Base-by-base conservation (phyloP, 768 basidiomycete genomes). In the Austroboletus festivus region DNA sequence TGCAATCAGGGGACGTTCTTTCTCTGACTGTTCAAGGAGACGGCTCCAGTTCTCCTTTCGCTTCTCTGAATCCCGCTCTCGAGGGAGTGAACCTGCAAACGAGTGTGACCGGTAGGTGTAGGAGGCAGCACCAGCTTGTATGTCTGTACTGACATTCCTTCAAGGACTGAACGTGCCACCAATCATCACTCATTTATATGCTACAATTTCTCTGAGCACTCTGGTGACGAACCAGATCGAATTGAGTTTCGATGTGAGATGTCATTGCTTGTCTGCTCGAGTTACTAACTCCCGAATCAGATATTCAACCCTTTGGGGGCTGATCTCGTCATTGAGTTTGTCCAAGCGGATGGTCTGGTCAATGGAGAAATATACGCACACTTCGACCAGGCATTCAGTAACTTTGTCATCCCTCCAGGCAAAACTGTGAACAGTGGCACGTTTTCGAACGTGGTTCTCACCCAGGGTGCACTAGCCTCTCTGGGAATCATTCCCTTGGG, bases 11-110 rank as follows among this genome's bases (percentile, higher is more conserved):
- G 21, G 60, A 75, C 37, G 46, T 55, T 8, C 60, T 88, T 28
- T 68, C 76, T 6, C 60, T 85, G 48, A 73, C 71, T 0, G 82
- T 86, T 57, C 66, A 78, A 52, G 86, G 86, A 20, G 85, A 86
- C 58, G 48, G 64, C 2, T 57, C 64, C 16, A 81, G 83, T 57
- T 78, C 82, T 3, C 85, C 86, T 2, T 86, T 83, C 60, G 71
- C 60, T 6, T 84, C 85, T 1, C 61, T 89, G 43, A 65, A 71
- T 44, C 72, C 73, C 1, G 85, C 78, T 0, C 68, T 88, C 6
- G 69, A 78, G 12, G 76, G 78, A 24, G 66, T 86, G 19, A 69
- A 70, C 12, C 64, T 86, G 26, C 58, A 67, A 10, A 76, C 81
- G 18, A 72, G 72, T 37, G 60, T 86, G 34, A 67, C 62, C 20